Percentiles rank a stretch among this genome's conserved stretches.
These are phyloP conservation scores for Sarcocystis neurona DNA, from an alignment of 169 alveolate species.

Conservation along the genomic window DNA sequence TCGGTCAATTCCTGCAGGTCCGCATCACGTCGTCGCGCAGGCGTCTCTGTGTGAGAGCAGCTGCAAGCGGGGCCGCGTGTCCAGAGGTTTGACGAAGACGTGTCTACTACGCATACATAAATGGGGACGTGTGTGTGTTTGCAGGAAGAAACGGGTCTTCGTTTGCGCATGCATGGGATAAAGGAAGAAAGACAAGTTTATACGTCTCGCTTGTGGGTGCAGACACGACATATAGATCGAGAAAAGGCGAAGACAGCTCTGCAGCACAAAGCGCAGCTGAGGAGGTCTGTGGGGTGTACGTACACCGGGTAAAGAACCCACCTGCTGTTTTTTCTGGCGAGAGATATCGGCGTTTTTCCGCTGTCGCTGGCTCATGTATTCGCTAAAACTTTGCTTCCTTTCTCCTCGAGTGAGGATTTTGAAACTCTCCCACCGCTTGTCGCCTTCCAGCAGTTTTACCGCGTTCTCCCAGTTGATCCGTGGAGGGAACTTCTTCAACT, in stretches of 20 bases:
- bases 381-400: conserved; percentile 80
- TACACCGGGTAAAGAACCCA: not conserved
- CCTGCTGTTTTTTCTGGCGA: conserved; percentile 44
- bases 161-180: too few relatives aligned
- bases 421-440: conserved; percentile 48
- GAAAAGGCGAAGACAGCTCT: not conserved
- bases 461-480: conserved; percentile 63
- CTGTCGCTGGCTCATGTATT: conserved; percentile 77
- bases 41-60: too few relatives aligned
- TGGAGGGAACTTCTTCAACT: conserved; percentile 58
- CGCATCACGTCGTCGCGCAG: too few relatives aligned
- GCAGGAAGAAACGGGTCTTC: too few relatives aligned
- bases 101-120: too few relatives aligned
- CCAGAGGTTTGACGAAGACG: too few relatives aligned
- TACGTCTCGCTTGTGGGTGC: not conserved
- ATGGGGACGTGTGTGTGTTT: too few relatives aligned
- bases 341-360: conserved; percentile 77
- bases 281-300: not conserved
- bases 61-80: too few relatives aligned
- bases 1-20: too few relatives aligned
- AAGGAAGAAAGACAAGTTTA: not conserved
- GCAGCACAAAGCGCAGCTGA: not conserved
- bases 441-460: conserved; percentile 50
- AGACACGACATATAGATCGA: not conserved
- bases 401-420: conserved; percentile 79